These are phyloP conservation scores for Cyphellophora attinorum DNA, from an alignment of 2,329 filamentous ascomycete species.

Conservation along the genomic window DNA sequence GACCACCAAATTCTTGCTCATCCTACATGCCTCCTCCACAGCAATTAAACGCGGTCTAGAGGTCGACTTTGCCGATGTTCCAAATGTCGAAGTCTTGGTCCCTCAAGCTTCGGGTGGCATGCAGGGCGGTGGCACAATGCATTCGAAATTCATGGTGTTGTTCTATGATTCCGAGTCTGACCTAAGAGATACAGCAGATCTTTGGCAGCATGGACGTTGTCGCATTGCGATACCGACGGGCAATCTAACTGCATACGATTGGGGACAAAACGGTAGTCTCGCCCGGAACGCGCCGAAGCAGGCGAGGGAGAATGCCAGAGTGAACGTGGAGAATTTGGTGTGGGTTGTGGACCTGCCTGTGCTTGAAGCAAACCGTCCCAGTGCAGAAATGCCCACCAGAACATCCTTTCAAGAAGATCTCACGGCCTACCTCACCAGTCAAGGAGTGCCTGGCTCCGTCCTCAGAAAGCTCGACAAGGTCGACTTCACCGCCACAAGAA, in stretches of 20 bases:
- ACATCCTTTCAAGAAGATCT: constrained; percentile 62
- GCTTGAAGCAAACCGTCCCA: constrained; percentile 11
- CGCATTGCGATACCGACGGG: constrained; percentile 79
- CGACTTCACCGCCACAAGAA: constrained; percentile 65
- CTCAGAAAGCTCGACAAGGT: constrained; percentile 63
- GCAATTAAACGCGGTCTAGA: constrained; percentile 28
- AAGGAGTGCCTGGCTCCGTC: constrained; percentile 55
- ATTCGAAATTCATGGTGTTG: constrained; percentile 89
- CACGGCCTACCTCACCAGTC: constrained; percentile 58
- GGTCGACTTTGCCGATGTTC: constrained; percentile 31
- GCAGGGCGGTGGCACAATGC: constrained; percentile 67
- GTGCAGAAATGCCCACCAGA: constrained; percentile 12
- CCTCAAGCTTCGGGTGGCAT: constrained; percentile 50
- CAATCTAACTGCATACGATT: constrained; percentile 78
- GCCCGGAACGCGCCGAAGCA: too few species aligned
- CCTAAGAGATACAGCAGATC: constrained; percentile 2
- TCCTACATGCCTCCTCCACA: constrained; percentile 51
- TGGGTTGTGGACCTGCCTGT: constrained; percentile 88
- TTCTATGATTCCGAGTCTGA: constrained; percentile 49
- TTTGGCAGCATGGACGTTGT: constrained; percentile 9
- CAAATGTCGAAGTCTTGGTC: constrained; percentile 61
- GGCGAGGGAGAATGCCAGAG: too few species aligned
- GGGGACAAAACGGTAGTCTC: constrained; percentile 75
- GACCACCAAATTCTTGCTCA: constrained; percentile 53
- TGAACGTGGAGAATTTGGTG: constrained; percentile 81